phyloP scores from a whole-genome alignment of 306 rosid species.

The Fragaria iinumae region DNA sequence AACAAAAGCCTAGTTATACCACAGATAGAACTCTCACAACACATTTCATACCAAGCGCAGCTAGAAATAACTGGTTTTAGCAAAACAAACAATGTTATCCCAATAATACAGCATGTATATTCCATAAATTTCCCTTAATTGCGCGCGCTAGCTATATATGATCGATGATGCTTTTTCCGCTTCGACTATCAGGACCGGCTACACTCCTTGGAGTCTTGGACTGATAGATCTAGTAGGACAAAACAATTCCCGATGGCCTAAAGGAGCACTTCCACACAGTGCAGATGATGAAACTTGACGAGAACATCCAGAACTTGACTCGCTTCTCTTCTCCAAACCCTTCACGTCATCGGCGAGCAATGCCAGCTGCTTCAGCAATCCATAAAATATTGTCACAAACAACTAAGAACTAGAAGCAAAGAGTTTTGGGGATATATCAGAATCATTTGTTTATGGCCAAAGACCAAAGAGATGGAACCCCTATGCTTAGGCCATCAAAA shows the following conservation, averaged over 20 bases:
- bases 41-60: no score
- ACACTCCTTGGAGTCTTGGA: constrained; percentile 23
- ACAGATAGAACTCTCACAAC: no score
- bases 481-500: not conserved
- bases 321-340: constrained; percentile 58
- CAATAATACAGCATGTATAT: no score
- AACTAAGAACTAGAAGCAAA: not conserved
- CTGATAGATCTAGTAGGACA: constrained; percentile 25
- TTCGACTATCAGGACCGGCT: constrained; percentile 54
- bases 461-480: no score
- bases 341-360: constrained; percentile 61
- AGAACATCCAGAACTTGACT: constrained; percentile 58
- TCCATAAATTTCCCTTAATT: no score
- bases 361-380: constrained; percentile 49
- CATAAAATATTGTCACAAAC: constrained; percentile 7
- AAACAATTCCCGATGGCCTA: constrained; percentile 43
- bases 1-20: no score
- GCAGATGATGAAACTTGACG: constrained; percentile 50
- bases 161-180: constrained; percentile 52
- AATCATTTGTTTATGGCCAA: not conserved
- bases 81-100: no score
- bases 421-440: not conserved
- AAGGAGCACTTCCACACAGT: constrained; percentile 52
- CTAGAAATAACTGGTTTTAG: no score
- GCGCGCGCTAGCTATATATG: no score